phyloP scores from a whole-genome alignment of 2,329 filamentous ascomycete species.

The Trichoderma hamatum region DNA sequence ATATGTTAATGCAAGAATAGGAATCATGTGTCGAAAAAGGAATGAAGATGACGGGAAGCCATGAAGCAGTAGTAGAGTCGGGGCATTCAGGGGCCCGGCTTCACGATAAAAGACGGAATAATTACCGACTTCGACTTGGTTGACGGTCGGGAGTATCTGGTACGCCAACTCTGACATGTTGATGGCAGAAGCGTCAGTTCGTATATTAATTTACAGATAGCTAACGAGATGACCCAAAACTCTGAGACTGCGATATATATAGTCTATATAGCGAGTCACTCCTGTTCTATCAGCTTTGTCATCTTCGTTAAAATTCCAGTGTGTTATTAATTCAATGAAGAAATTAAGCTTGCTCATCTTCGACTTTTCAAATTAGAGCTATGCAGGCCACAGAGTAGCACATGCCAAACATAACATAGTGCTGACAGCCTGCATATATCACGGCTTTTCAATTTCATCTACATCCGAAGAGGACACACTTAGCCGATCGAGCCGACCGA shows the following conservation, averaged over 20 bases:
- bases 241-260: neutral
- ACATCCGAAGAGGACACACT: neutral
- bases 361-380: neutral
- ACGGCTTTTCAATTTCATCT: neutral
- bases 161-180: constrained; percentile 14
- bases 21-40: constrained; percentile 50
- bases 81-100: constrained; percentile 36
- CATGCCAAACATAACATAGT: neutral
- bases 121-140: constrained; percentile 38
- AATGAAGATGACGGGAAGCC: constrained; percentile 50
- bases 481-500: neutral
- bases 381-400: neutral
- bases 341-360: neutral
- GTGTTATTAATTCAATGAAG: neutral
- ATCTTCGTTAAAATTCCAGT: neutral
- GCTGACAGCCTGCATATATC: neutral
- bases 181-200: neutral
- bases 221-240: neutral
- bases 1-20: constrained; percentile 44
- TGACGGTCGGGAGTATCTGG: constrained; percentile 5
- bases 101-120: constrained; percentile 47
- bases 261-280: neutral
- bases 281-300: neutral
- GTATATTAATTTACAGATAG: neutral
- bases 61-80: constrained; percentile 48